Conservation (phyloP, 164 flowering plant species). For the Aristolochia contorta region DNA sequence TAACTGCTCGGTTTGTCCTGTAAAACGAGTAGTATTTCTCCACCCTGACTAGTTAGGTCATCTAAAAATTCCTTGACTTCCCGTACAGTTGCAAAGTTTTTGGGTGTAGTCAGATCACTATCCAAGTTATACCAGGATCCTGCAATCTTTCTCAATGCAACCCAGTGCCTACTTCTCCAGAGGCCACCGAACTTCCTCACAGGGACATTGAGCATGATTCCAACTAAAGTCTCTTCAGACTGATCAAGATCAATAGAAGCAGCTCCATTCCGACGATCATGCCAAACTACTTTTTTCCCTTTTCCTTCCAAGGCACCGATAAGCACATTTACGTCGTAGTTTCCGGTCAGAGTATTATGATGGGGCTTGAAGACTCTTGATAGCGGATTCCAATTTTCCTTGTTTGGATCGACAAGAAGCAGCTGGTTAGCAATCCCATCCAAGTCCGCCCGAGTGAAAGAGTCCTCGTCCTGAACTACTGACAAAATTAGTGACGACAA, state of each 20-base stretch:
- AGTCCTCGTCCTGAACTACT: slow-evolving; percentile 48
- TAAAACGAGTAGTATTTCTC: slow-evolving; percentile 64
- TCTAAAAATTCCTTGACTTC: slow-evolving; percentile 60
- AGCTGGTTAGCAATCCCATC: slow-evolving; percentile 53
- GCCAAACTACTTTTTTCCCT: slow-evolving; percentile 82
- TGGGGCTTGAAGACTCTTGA: slow-evolving; percentile 74
- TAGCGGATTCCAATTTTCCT: slow-evolving; percentile 44
- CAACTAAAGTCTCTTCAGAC: slow-evolving; percentile 44
- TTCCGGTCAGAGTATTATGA: slow-evolving; percentile 75
- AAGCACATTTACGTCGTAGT: slow-evolving; percentile 83
- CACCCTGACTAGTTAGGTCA: slow-evolving; percentile 35
- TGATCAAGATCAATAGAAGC: slow-evolving; percentile 48
- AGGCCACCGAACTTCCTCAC: slow-evolving; percentile 59
- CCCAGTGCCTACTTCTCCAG: slow-evolving; percentile 89
- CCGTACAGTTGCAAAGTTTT: slow-evolving; percentile 30
- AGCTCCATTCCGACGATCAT: slow-evolving; percentile 68
- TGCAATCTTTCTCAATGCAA: slow-evolving; percentile 49
- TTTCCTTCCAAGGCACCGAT: slow-evolving; percentile 73
- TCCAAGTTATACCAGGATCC: slow-evolving; percentile 93
- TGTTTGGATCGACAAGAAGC: slow-evolving; percentile 39
- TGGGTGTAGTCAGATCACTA: slow-evolving; percentile 65
- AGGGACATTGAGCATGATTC: slow-evolving; percentile 69
- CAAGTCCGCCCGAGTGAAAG: slow-evolving; percentile 54
- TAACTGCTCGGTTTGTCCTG: slow-evolving; percentile 15
- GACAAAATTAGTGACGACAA: neutral